phyloP scores from a whole-genome alignment of 2,329 filamentous ascomycete genomes.

The Westerdykella aurantiaca region DNA sequence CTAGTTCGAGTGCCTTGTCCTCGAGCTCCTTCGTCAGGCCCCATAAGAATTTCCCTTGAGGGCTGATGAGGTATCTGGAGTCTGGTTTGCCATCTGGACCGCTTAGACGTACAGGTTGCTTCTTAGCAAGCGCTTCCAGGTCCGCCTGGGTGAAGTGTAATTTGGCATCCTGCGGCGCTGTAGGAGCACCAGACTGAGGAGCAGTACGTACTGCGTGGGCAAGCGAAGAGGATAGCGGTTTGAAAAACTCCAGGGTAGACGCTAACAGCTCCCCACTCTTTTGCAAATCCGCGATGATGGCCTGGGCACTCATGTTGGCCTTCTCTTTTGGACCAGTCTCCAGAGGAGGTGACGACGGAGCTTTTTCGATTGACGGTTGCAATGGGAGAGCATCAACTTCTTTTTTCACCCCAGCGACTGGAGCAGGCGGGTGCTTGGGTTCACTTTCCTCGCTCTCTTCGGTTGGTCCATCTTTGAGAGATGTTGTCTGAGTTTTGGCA shows the following conservation, averaged over 20 bases:
- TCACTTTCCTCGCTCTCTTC: conserved; percentile 23
- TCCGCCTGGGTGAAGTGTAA: conserved; percentile 39
- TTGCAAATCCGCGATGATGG: conserved; percentile 37
- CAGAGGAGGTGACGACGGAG: too few species aligned
- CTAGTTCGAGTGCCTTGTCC: conserved; percentile 62
- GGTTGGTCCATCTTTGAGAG: conserved; percentile 18
- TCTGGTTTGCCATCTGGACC: conserved; percentile 41
- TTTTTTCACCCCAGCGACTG: background rate
- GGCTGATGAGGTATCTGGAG: conserved; percentile 63
- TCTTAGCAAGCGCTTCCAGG: conserved; percentile 50
- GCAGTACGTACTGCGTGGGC: conserved; percentile 24
- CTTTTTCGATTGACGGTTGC: too few species aligned
- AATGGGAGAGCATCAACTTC: background rate
- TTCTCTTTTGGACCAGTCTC: conserved; percentile 20
- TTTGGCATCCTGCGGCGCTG: conserved; percentile 32
- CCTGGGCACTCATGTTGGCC: conserved; percentile 26
- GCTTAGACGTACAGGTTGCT: conserved; percentile 43
- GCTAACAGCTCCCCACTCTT: conserved; percentile 35
- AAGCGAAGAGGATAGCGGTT: conserved; percentile 34
- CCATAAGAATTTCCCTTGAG: conserved; percentile 70
- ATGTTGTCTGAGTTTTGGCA: conserved; percentile 24
- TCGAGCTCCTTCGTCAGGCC: conserved; percentile 65
- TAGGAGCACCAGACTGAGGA: conserved; percentile 15
- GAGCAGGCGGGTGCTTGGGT: conserved; percentile 2
- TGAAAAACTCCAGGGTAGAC: conserved; percentile 40